phyloP scores from a whole-genome alignment of 116 monocot genomes.

The Trichopus zeylanicus region DNA sequence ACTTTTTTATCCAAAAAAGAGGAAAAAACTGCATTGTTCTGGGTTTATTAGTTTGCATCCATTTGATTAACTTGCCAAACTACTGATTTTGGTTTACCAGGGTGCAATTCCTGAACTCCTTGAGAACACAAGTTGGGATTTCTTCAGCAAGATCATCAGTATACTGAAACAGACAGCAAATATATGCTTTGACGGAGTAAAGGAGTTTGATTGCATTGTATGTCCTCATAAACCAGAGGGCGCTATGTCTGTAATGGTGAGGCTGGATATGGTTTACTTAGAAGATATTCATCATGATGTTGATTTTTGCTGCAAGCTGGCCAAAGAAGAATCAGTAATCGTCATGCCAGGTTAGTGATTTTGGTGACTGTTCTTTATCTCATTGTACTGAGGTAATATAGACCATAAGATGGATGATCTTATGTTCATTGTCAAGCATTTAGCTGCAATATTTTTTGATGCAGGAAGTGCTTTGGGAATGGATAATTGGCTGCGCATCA shows the following conservation, averaged over 20 bases:
- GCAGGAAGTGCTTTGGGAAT: conserved; percentile 49
- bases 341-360: conserved; percentile 44
- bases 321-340: conserved; percentile 65
- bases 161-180: conserved; percentile 40
- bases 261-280: conserved; percentile 35
- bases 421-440: too few species aligned
- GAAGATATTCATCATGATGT: conserved; percentile 50
- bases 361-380: not conserved
- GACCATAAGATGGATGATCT: too few species aligned
- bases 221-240: conserved; percentile 75
- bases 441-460: too few species aligned
- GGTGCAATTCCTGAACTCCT: conserved; percentile 57
- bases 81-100: conserved; percentile 18
- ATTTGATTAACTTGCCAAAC: not conserved
- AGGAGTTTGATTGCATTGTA: conserved; percentile 56
- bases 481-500: conserved; percentile 61
- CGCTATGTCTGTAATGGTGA: conserved; percentile 81
- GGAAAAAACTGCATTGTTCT: too few species aligned
- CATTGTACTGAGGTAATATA: not conserved
- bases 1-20: too few species aligned
- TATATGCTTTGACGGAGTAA: conserved; percentile 36
- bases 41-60: not conserved
- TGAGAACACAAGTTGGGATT: conserved; percentile 53
- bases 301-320: conserved; percentile 69
- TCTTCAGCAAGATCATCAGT: conserved; percentile 40